phyloP scores from a whole-genome alignment of 2,329 filamentous ascomycete species.

The Trichoderma breve region DNA sequence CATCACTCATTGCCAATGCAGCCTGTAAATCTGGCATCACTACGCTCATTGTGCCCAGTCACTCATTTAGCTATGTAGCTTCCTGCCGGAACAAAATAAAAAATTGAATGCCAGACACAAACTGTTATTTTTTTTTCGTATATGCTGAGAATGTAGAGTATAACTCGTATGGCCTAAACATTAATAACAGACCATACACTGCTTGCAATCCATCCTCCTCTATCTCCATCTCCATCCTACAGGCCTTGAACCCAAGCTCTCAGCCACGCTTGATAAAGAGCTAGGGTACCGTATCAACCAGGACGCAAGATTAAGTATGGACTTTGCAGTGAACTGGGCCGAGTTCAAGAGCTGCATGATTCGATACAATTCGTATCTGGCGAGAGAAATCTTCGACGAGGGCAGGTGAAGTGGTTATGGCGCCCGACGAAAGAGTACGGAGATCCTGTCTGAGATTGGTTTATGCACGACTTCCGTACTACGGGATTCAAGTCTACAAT shows the following conservation, averaged over 20 bases:
- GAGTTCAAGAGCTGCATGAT: no score
- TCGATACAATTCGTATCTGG: no score
- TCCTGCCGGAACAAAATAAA: background rate
- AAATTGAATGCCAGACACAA: background rate
- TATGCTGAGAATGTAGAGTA: background rate
- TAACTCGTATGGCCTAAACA: background rate
- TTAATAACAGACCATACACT: background rate
- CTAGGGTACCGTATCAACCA: no score
- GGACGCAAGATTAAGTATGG: background rate
- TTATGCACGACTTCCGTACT: no score
- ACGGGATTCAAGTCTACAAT: no score
- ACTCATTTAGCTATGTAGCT: slow-evolving; percentile 16
- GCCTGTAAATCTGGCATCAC: slow-evolving; percentile 8
- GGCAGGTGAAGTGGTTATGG: no score
- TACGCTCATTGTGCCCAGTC: slow-evolving; percentile 14
- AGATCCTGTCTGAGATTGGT: no score
- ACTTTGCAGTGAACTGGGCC: no score
- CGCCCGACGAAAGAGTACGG: no score
- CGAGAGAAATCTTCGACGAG: no score
- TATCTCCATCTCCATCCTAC: background rate
- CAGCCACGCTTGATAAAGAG: no score
- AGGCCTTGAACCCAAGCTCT: background rate
- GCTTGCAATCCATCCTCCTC: background rate
- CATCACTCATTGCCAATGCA: slow-evolving; percentile 4
- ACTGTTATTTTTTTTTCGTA: no score